phyloP scores from a whole-genome alignment of 805 yeast genomes.

The Yarrowia alimentaria region DNA sequence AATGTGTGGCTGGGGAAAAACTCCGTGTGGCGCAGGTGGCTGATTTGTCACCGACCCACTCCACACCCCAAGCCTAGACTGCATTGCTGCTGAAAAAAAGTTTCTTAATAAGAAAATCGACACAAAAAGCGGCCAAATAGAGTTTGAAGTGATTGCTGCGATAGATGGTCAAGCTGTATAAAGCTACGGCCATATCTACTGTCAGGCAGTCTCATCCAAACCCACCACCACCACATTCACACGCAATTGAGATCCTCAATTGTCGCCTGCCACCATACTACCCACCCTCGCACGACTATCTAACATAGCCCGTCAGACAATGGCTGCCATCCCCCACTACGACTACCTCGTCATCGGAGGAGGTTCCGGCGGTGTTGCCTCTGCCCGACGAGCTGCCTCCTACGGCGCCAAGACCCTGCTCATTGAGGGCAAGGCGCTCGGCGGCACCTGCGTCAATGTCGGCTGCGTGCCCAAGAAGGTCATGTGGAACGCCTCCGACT shows the following conservation, averaged over 20 bases:
- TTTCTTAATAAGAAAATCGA: too few species aligned
- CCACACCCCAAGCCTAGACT: too few species aligned
- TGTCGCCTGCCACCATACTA: neutral
- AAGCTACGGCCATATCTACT: neutral
- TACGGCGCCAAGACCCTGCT: constrained; percentile 86
- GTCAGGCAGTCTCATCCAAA: neutral
- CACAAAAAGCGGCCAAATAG: too few species aligned
- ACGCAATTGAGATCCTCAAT: constrained; percentile 10
- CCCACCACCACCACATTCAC: neutral
- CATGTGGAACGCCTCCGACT: constrained; percentile 96
- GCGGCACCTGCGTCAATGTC: constrained; percentile 98
- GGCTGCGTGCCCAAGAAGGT: constrained; percentile 99
- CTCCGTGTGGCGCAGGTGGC: too few species aligned
- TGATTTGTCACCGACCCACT: too few species aligned
- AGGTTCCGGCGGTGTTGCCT: constrained; percentile 99
- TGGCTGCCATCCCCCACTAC: constrained; percentile 64
- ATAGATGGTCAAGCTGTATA: too few species aligned
- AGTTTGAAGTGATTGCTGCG: too few species aligned
- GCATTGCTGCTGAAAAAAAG: too few species aligned
- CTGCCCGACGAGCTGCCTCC: constrained; percentile 90
- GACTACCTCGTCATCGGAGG: constrained; percentile 97
- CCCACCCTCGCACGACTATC: constrained; percentile 15
- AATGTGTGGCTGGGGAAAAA: too few species aligned
- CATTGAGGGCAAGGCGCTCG: constrained; percentile 76
- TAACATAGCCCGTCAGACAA: constrained; percentile 30